Percentiles rank a stretch among this genome's conserved stretches.
Conservation (phyloP, 179 eudicot genomes). For the Beta lomatogona region DNA sequence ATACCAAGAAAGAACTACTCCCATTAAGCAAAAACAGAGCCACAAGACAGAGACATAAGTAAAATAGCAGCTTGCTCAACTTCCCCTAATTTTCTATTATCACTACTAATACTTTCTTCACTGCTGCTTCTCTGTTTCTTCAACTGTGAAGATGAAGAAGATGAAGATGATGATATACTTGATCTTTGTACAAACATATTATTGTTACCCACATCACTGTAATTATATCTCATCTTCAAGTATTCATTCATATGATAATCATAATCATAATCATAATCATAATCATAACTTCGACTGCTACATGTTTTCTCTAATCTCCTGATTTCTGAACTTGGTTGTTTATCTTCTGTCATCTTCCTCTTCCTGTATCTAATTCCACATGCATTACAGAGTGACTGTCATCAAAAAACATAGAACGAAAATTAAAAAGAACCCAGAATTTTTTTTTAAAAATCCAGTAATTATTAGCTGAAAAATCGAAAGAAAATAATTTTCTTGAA, state of each 20-base stretch:
- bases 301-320: background rate
- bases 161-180: background rate
- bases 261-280: background rate
- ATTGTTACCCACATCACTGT: background rate
- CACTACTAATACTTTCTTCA: slow-evolving; percentile 7
- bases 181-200: slow-evolving; percentile 1
- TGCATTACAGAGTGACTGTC: slow-evolving; percentile 63
- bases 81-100: slow-evolving; percentile 39
- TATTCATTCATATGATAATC: background rate
- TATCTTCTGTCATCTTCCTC: slow-evolving; percentile 35
- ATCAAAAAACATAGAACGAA: background rate
- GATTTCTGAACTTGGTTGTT: slow-evolving; percentile 12
- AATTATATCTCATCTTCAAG: background rate
- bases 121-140: slow-evolving; percentile 39
- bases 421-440: background rate
- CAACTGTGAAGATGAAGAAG: slow-evolving; percentile 22
- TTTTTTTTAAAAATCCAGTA: background rate
- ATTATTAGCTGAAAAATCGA: too few species aligned
- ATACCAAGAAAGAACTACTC: too few species aligned
- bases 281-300: background rate
- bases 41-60: slow-evolving; percentile 59
- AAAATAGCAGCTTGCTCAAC: slow-evolving; percentile 63
- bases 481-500: too few species aligned
- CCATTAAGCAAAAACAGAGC: slow-evolving; percentile 43
- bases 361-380: slow-evolving; percentile 72